A percentile compares a stretch with the other conserved stretches of the same genome.
Evolutionary conservation across 371 early-diverging fungal genomes (phyloP).

Genomic region (Smittium mucronatum): DNA sequence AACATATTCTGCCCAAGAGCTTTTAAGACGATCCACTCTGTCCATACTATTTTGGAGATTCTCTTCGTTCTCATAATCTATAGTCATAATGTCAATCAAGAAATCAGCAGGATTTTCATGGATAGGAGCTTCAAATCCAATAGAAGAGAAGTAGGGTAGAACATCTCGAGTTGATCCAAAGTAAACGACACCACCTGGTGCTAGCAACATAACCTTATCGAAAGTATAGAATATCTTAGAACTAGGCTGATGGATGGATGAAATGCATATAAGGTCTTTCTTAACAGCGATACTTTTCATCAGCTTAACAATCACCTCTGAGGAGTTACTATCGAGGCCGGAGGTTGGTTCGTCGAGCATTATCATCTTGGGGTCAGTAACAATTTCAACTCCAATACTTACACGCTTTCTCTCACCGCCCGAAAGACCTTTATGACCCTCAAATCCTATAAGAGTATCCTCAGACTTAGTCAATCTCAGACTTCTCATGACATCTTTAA

Average conservation of each 20-base stretch:
- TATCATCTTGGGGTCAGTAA: constrained; percentile 43
- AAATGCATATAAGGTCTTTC: constrained; percentile 47
- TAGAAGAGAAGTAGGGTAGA: constrained; percentile 35
- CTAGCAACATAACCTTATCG: constrained; percentile 53
- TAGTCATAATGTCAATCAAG: constrained; percentile 35
- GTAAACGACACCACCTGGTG: constrained; percentile 52
- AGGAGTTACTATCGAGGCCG: constrained; percentile 66
- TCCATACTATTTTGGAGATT: constrained; percentile 4
- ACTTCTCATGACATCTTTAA: constrained; percentile 37
- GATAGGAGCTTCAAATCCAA: constrained; percentile 40
- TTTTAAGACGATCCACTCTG: constrained; percentile 7
- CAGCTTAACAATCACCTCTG: constrained; percentile 48
- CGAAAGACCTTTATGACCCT: constrained; percentile 49
- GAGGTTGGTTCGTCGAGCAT: constrained; percentile 60
- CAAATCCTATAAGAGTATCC: constrained; percentile 51
- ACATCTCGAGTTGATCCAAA: constrained; percentile 41
- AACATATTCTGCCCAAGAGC: not conserved
- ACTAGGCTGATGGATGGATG: constrained; percentile 64
- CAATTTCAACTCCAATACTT: constrained; percentile 71
- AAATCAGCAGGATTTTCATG: constrained; percentile 45
- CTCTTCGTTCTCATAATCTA: constrained; percentile 21
- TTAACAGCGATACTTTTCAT: constrained; percentile 40
- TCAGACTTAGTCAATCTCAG: constrained; percentile 48
- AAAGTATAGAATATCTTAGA: constrained; percentile 46
- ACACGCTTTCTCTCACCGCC: constrained; percentile 83